phyloP scores from a whole-genome alignment of 352 stramenopile genomes.

The Thalassiosira mediterranea region DNA sequence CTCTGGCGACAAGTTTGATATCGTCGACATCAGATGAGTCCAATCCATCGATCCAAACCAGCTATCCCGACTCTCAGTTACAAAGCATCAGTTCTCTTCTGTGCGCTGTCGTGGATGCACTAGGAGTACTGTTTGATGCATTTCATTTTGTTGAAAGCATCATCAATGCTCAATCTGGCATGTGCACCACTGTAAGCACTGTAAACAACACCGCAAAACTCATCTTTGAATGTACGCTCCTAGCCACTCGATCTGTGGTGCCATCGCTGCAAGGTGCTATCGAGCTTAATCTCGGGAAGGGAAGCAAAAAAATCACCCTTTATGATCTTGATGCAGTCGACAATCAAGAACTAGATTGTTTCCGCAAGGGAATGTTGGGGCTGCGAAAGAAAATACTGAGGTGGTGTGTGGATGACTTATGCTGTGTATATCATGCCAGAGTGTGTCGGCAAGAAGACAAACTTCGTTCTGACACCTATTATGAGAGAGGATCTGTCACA shows the following conservation, averaged over 20 bases:
- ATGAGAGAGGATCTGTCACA: slow-evolving; percentile 32
- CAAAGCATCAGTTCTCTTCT: slow-evolving; percentile 48
- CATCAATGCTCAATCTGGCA: slow-evolving; percentile 28
- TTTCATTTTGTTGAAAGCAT: slow-evolving; percentile 56
- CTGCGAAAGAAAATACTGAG: slow-evolving; percentile 59
- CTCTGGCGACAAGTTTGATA: slow-evolving; percentile 31
- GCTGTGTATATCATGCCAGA: slow-evolving; percentile 25
- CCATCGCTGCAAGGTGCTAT: slow-evolving; percentile 14
- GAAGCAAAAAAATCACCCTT: too few species aligned
- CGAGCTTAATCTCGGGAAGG: slow-evolving; percentile 5
- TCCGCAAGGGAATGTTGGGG: slow-evolving; percentile 36
- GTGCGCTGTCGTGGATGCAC: slow-evolving; percentile 43
- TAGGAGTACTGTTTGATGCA: slow-evolving; percentile 58
- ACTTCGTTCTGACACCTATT: slow-evolving; percentile 13
- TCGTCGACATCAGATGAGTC: slow-evolving; percentile 15
- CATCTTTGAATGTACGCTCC: slow-evolving; percentile 54
- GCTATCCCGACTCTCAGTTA: slow-evolving; percentile 20
- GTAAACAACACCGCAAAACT: slow-evolving; percentile 29
- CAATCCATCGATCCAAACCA: slow-evolving; percentile 3
- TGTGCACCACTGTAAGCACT: slow-evolving; percentile 7
- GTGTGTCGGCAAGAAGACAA: slow-evolving; percentile 25
- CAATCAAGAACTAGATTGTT: slow-evolving; percentile 10
- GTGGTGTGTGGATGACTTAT: slow-evolving; percentile 66
- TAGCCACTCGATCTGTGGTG: slow-evolving; percentile 2
- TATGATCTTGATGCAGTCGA: slow-evolving; percentile 17